Evolutionary conservation across 371 early-diverging fungal genomes (phyloP).

Genomic region (Actinomucor elegans): DNA sequence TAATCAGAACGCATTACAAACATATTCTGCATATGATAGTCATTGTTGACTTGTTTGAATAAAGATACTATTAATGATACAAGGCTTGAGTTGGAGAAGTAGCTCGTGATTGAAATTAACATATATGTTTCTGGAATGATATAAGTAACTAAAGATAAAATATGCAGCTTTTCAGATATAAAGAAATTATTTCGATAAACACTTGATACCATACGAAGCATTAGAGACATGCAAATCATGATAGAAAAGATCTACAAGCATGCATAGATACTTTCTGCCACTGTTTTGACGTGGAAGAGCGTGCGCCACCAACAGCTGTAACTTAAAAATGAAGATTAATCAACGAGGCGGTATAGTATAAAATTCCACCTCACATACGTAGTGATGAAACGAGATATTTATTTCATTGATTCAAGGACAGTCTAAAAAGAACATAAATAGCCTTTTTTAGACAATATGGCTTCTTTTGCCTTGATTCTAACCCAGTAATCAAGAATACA

Average conservation of each 20-base stretch:
- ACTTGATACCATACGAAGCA: conserved; percentile 53
- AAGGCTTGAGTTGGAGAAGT: conserved; percentile 43
- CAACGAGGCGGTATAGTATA: too few species aligned
- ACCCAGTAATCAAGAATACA: conserved; percentile 76
- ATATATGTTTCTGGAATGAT: conserved; percentile 64
- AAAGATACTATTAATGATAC: conserved; percentile 89
- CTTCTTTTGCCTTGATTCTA: conserved; percentile 63
- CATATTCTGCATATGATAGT: conserved; percentile 82
- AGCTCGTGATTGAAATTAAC: conserved; percentile 31
- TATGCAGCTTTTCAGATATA: conserved; percentile 66
- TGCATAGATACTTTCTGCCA: conserved; percentile 58
- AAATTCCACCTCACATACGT: too few species aligned
- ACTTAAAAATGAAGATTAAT: too few species aligned
- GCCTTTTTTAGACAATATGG: conserved; percentile 1
- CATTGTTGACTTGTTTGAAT: conserved; percentile 84
- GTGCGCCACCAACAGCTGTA: too few species aligned
- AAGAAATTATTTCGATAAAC: conserved; percentile 8
- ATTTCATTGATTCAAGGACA: conserved; percentile 3
- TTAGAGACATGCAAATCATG: conserved; percentile 57
- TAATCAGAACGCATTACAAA: too few species aligned
- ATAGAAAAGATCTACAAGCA: conserved; percentile 71
- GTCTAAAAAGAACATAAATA: conserved; percentile 8
- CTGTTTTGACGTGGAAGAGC: too few species aligned
- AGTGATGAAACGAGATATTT: conserved; percentile 72
- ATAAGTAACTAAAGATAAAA: conserved; percentile 69